Base-by-base conservation (phyloP, 2,329 filamentous ascomycete species). In the Aspergillus glaucus region DNA sequence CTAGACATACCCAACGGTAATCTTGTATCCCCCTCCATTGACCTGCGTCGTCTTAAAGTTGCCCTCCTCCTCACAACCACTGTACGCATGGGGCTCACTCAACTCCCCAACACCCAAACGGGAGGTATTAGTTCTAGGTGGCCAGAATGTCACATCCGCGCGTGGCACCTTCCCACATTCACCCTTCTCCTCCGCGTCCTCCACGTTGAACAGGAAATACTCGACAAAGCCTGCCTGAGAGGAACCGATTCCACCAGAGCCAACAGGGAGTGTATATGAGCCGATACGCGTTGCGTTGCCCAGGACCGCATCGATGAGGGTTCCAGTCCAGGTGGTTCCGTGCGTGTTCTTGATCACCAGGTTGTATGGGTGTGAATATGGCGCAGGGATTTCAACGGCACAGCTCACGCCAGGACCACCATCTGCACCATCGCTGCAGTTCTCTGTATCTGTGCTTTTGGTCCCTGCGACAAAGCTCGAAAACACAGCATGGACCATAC, bases 401-500 rank as follows among this genome's bases (percentile, higher is more conserved):
- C 61, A 64, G 47, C 56, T 63, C 5, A 63, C 59, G 4, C 62
- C 61, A 1, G 56, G 32, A 3, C 61, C 62, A 2, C 62, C 62
- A 21, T 65, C 62, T 0, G 62, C 62, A 3, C 62, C 62, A 7
- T 58, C 45, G 39, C 39, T 47, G 55, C 62, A 65, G 48, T 64
- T 60, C 0, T 36, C 36, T n/a, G 10, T 34, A 36, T 64, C 59
- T 7, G 26, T 44, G 21, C 46, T 52, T 12, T 54, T 62, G 6
- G 60, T 56, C 2, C 62, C 62, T 0, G 43, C 43, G 5, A 58
- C 45, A 50, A 66, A 67, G 51, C 62, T 66, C 32, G 62, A 66
- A 52, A 66, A 64, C 17, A 59, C 63, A 24, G 55, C 63, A 54
- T 63, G 63, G 37, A 67, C 41, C 36, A 62, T 51, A 45, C 57